Evolutionary conservation across 208 protist species (phyloP), one percentile per base, ranked within the genome.

Genomic region (Trypanosoma melophagium): DNA sequence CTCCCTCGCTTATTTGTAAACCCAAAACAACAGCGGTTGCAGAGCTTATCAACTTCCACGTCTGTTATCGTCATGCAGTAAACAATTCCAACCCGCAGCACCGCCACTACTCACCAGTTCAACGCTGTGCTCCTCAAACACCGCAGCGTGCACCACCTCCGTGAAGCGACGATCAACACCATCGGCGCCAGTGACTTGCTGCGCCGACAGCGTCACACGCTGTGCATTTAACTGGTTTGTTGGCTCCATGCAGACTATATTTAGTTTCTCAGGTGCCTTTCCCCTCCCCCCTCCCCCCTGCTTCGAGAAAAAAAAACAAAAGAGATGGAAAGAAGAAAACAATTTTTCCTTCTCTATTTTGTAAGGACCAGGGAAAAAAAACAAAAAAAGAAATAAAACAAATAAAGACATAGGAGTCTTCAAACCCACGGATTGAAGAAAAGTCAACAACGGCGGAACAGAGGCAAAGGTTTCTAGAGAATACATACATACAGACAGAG

Each of bases 121-220:
- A 28, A 66, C 35, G 16, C 66, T 69, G 22, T 74, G 21, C 7
- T 57, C 65, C 24, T 77, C 76, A 67, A 76, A 74, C 17, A 77
- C 38, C 52, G 76, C 12, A 21, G 61, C 41, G 41, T 66, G 76
- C 24, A 81, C 70, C 52, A 76, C 53, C 54, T 80, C 75, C 10
- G 75, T 38, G 24, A 80, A 74, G 21, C 71, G 75, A 22, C 17
- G 63, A n/a, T 70, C 57, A 10, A 69, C 62, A 5, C 58, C 52
- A 53, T 69, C 66, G 44, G 17, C 38, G 5, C 51, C 75, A 42
- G 75, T 68, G 3, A 72, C 49, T 19, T 80, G 75, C 45, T 66
- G 69, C 40, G 75, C 75, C 13, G 75, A 70, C 2, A 80, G 22
- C n/a, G 75, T 80, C 28, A 73, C 64, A 14, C 75, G 75, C 54